Conservation (phyloP, 352 stramenopile genomes). For the Pythium apleroticum region DNA sequence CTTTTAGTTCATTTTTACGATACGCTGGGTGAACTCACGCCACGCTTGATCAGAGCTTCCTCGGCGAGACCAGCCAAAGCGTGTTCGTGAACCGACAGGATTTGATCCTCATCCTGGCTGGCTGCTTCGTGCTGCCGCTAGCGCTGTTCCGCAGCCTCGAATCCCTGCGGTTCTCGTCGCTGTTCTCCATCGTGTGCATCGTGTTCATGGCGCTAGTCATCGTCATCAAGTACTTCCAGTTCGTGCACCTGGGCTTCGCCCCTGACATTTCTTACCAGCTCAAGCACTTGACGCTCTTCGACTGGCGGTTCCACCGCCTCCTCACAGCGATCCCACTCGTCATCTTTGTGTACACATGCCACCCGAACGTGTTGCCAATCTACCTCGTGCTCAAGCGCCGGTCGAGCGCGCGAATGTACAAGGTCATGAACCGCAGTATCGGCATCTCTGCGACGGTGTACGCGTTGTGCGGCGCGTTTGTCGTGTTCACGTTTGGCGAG, state of each 20-base stretch:
- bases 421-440: slow-evolving; percentile 87
- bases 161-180: slow-evolving; percentile 82
- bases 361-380: slow-evolving; percentile 88
- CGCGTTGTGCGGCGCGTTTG: slow-evolving; percentile 74
- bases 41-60: slow-evolving; percentile 35
- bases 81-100: slow-evolving; percentile 62
- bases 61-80: slow-evolving; percentile 43
- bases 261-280: slow-evolving; percentile 72
- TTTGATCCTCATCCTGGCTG: slow-evolving; percentile 63
- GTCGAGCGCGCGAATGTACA: slow-evolving; percentile 84
- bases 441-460: slow-evolving; percentile 76
- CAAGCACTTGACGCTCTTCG: slow-evolving; percentile 70
- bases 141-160: slow-evolving; percentile 81
- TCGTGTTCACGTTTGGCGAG: slow-evolving; percentile 85
- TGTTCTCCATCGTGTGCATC: slow-evolving; percentile 88
- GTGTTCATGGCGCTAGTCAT: slow-evolving; percentile 89
- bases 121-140: slow-evolving; percentile 74
- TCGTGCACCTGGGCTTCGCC: slow-evolving; percentile 65
- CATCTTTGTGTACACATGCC: slow-evolving; percentile 88
- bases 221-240: slow-evolving; percentile 90
- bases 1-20: background rate
- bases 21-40: background rate
- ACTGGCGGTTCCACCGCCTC: slow-evolving; percentile 60
- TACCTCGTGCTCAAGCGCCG: slow-evolving; percentile 87
- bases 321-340: slow-evolving; percentile 79